A percentile compares a stretch with the other conserved stretches of the same genome.
Conservation (phyloP, 208 protist species). For the Angomonas ambiguus region DNA sequence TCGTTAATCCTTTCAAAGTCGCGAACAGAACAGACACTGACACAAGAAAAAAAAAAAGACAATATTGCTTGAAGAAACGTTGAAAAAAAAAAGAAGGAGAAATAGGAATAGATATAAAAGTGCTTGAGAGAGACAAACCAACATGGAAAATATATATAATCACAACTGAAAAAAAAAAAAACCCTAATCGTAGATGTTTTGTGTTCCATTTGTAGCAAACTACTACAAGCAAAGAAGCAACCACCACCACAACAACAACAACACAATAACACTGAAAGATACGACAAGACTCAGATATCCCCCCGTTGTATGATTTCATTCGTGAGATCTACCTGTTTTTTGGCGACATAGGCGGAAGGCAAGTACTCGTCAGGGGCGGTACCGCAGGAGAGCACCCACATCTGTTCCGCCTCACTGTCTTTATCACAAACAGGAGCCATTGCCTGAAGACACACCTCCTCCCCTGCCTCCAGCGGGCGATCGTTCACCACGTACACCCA, state of each 20-base stretch:
- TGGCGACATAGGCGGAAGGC: constrained; percentile 39
- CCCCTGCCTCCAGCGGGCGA: constrained; percentile 45
- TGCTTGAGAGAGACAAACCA: background rate
- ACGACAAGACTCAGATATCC: constrained; percentile 1
- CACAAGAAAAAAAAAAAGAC: too few relatives aligned
- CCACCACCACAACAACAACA: constrained; percentile 13
- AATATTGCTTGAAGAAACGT: too few relatives aligned
- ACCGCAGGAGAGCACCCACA: constrained; percentile 85
- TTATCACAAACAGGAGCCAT: constrained; percentile 87
- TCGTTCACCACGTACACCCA: constrained; percentile 80
- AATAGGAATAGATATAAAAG: constrained; percentile 8
- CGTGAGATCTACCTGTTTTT: constrained; percentile 41
- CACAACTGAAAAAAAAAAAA: background rate
- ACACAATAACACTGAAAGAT: too few relatives aligned
- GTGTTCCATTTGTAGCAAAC: too few relatives aligned
- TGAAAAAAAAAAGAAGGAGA: constrained; percentile 9
- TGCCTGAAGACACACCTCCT: constrained; percentile 72
- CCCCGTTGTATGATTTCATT: constrained; percentile 42
- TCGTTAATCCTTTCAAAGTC: too few relatives aligned
- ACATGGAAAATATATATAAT: background rate
- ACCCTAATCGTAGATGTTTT: too few relatives aligned
- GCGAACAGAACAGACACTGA: too few relatives aligned
- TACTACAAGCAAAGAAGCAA: background rate
- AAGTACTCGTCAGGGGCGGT: constrained; percentile 58
- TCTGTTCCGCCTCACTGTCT: constrained; percentile 73